Percentiles rank a stretch among this genome's conserved stretches.
Conservation (phyloP, 2,329 filamentous ascomycete genomes). For the Nemania bipapillata region DNA sequence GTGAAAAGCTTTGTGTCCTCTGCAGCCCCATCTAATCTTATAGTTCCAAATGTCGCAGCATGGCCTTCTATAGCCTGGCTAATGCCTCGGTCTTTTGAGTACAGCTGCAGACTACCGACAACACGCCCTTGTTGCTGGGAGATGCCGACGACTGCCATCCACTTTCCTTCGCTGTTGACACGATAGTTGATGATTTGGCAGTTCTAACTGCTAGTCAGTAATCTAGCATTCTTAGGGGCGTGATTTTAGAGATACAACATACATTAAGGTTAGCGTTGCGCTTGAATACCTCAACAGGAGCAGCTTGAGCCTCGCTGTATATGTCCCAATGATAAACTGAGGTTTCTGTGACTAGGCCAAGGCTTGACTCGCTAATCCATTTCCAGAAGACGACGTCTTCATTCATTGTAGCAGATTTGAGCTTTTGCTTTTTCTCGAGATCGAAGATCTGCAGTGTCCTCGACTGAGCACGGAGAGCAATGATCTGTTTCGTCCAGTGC, state of each 20-base stretch:
- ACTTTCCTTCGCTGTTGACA: constrained; percentile 93
- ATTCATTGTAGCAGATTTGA: constrained; percentile 95
- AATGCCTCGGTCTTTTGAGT: constrained; percentile 94
- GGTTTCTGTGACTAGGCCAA: constrained; percentile 90
- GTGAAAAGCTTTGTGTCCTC: constrained; percentile 95
- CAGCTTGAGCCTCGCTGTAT: constrained; percentile 81
- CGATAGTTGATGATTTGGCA: constrained; percentile 99
- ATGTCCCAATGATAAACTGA: constrained; percentile 98
- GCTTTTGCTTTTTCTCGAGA: constrained; percentile 88
- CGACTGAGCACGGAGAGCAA: constrained; percentile 93
- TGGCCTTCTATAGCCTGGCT: constrained; percentile 98
- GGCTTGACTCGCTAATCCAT: constrained; percentile 90
- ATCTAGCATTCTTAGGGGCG: constrained; percentile 36
- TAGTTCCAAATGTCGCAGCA: constrained; percentile 90
- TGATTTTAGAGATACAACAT: constrained; percentile 55
- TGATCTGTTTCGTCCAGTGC: constrained; percentile 97
- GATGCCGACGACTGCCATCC: constrained; percentile 98
- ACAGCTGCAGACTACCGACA: constrained; percentile 95
- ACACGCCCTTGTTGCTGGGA: constrained; percentile 92
- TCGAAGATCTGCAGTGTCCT: constrained; percentile 98
- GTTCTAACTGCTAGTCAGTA: constrained; percentile 64
- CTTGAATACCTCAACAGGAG: constrained; percentile 91
- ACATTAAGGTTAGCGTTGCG: constrained; percentile 89
- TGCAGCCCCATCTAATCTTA: constrained; percentile 87
- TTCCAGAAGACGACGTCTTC: constrained; percentile 99